Evolutionary conservation across 176 grass and related monocot species (phyloP).

Genomic region (Oryza rufipogon): DNA sequence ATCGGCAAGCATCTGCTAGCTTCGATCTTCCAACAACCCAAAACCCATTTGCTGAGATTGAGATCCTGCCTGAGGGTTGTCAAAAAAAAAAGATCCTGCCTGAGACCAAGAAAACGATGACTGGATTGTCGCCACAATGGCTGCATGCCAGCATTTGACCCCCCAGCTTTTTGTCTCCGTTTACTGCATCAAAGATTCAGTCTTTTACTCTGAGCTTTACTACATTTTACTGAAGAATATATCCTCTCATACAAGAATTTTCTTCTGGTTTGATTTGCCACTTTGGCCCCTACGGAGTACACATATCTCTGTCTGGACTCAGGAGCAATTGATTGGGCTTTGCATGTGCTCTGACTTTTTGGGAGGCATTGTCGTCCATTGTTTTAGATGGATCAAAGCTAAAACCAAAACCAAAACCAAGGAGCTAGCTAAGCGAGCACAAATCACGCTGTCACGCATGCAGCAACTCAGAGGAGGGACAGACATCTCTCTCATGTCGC

Average conservation of each 20-base stretch:
- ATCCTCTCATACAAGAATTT: not conserved
- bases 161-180: conserved; percentile 3
- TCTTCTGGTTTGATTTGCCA: not conserved
- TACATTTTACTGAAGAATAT: not conserved
- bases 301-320: not conserved
- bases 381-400: not conserved
- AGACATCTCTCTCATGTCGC: conserved; percentile 46
- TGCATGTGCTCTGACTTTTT: conserved; percentile 43
- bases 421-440: conserved; percentile 14
- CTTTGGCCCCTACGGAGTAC: too few relatives aligned
- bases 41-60: not conserved
- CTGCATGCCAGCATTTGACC: conserved; percentile 28
- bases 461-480: conserved; percentile 33
- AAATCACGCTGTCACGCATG: conserved; percentile 25
- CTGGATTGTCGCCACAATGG: conserved; percentile 24
- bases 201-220: not conserved
- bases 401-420: not conserved
- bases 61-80: not conserved
- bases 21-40: conserved; percentile 3
- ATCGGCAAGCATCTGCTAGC: not conserved
- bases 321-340: not conserved
- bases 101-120: not conserved
- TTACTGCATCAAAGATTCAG: not conserved
- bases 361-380: not conserved
- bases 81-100: too few relatives aligned